Base-by-base conservation (phyloP, 106 monocot genomes). In the Dactylorhiza incarnata region DNA sequence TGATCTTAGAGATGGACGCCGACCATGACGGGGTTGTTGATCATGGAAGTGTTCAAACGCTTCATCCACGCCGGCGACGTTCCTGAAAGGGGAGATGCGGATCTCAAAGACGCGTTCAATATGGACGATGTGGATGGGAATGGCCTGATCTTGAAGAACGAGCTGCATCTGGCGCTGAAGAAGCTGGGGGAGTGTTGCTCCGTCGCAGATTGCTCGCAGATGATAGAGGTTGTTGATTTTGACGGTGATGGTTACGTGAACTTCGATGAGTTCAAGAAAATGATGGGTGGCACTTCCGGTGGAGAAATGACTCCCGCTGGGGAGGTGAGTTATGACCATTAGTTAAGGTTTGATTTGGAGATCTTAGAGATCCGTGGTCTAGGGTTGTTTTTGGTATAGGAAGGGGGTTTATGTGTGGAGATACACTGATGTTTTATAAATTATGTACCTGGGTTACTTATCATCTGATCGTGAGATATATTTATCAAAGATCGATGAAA, bases 201-300 rank as follows among this genome's bases (percentile, higher is more conserved):
- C 23, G 16, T 83, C n/a, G 11, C 71, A 10, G 92, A 92, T 45
- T 92, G 92, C 68, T 22, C 52, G 17, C 76, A 8, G n/a, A n/a
- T n/a, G n/a, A n/a, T n/a, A n/a, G n/a, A n/a, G 15, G 79, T 81
- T 70, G 83, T 92, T 13, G 89, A 92, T 67, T 50, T 24, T 0
- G 89, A 92, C 23, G 83, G 87, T 37, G 89, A 92, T 53, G 92
- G 89, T 1, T 68, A 65, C 29, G 92, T 92, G 11, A 77, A 80
- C 72, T 87, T 87, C 59, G 72, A 80, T 20, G 92, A 92, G 83
- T 92, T 92, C 75, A 89, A 87, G 92, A 81, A 48, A 74, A 92
- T 89, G 92, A 92, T 92, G 92, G 46, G 65, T 9, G 49, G 10
- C 17, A 44, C 2, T 46, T 45, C n/a, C n/a, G n/a, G 23, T 4